These are phyloP conservation scores for Botrytis paeoniae DNA, from an alignment of 2,329 filamentous ascomycete species.

Conservation along the genomic window DNA sequence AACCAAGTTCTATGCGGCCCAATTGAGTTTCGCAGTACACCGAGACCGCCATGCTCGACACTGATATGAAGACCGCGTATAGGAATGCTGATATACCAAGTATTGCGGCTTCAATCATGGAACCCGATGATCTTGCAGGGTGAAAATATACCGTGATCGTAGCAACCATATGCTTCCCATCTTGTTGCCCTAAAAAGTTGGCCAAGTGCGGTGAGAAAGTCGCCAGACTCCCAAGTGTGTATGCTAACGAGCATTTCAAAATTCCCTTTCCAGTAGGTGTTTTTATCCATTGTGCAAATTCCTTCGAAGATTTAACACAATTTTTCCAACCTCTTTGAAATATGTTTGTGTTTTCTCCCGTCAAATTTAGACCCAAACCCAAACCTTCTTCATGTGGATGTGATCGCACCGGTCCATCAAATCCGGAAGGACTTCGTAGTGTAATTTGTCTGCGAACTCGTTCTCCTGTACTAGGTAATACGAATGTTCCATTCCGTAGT, in stretches of 20 bases:
- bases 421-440: slow-evolving; percentile 54
- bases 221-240: slow-evolving; percentile 79
- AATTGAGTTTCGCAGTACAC: slow-evolving; percentile 70
- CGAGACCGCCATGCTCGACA: slow-evolving; percentile 85
- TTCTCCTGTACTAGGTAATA: slow-evolving; percentile 82
- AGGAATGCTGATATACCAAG: slow-evolving; percentile 74
- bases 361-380: slow-evolving; percentile 12
- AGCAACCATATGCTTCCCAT: slow-evolving; percentile 91
- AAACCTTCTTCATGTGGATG: slow-evolving; percentile 19
- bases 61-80: slow-evolving; percentile 72
- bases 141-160: slow-evolving; percentile 96
- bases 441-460: slow-evolving; percentile 78
- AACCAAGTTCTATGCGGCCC: slow-evolving; percentile 66
- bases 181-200: slow-evolving; percentile 72
- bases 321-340: slow-evolving; percentile 37
- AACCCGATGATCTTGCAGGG: slow-evolving; percentile 79
- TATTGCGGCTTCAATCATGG: slow-evolving; percentile 82
- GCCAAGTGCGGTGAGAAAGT: slow-evolving; percentile 78
- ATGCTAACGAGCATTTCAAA: slow-evolving; percentile 87
- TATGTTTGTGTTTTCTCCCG: slow-evolving; percentile 29
- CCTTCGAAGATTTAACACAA: slow-evolving; percentile 39
- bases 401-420: slow-evolving; percentile 25
- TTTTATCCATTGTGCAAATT: slow-evolving; percentile 57
- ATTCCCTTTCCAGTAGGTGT: slow-evolving; percentile 77
- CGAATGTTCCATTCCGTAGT: slow-evolving; percentile 81